These are phyloP conservation scores for Acacia pycnantha DNA, from an alignment of 331 rosid genomes.

Conservation along the genomic window DNA sequence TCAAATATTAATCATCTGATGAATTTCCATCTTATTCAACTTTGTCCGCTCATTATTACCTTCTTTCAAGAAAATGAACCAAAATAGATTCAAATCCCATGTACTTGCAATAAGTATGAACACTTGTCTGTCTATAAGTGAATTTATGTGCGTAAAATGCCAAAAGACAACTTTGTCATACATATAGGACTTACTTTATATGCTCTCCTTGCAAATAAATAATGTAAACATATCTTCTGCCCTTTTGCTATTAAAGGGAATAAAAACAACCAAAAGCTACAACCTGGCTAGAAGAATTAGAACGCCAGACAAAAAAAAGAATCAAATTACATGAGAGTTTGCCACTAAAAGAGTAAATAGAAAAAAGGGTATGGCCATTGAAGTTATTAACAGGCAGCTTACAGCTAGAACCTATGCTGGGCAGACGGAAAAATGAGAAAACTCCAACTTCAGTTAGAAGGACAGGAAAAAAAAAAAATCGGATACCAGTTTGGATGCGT, in stretches of 20 bases:
- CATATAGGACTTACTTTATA: neutral
- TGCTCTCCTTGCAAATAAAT: neutral
- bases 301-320: neutral
- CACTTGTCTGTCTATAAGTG: neutral
- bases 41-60: neutral
- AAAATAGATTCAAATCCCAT: constrained; percentile 16
- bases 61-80: neutral
- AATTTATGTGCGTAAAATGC: neutral
- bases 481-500: neutral
- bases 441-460: neutral
- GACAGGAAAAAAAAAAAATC: neutral
- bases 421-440: neutral
- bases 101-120: neutral
- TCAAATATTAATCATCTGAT: neutral
- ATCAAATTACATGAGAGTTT: neutral
- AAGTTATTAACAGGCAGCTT: constrained; percentile 11
- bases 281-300: constrained; percentile 7
- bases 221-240: neutral
- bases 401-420: neutral
- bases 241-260: neutral
- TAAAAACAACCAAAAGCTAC: neutral
- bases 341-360: no score
- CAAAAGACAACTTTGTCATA: neutral
- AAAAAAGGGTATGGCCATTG: no score
- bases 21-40: neutral